Evolutionary conservation across 768 basidiomycete genomes (phyloP), one percentile per base, ranked within the genome.

Genomic region (Galerina sulciceps): DNA sequence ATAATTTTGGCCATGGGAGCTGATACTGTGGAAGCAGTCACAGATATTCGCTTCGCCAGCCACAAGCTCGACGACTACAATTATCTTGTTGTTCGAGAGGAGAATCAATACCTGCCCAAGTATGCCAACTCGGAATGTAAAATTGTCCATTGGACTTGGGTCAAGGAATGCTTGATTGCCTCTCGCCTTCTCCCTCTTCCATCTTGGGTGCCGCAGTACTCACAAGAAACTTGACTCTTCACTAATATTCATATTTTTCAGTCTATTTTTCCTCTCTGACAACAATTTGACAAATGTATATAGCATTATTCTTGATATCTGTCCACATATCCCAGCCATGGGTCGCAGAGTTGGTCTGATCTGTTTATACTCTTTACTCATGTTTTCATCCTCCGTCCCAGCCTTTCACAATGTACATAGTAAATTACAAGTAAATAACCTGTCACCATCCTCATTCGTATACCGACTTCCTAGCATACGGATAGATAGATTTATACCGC

Each of bases 1-100:
- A 89, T 95, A 59, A 81, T 93, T 36, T 71, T 92, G 42, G 83
- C 85, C 31, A 91, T 95, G 86, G 93, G 93, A 0, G 91, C 94
- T 0, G 72, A 75, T 6, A 76, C 73, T 11, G 88, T 96, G 45
- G 89, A 93, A 70, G 85, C 86, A 2, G 82, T 87, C 26, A 71
- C 75, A 8, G 81, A 85, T n/a, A 31, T 73, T 9, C 77, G 73
- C 56, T 70, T 75, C 59, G 81, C 84, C 3, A 76, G 75, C 1
- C 59, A 60, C 31, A 68, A 73, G 43, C 20, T 76, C 64, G 13
- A 57, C 18, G 26, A 69, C 6, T 92, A 85, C 69, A 81, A 89
- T 66, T 87, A 86, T 59, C 72, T 92, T 40, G 77, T 94, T 52
- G 79, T 87, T 59, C 83, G 84, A 61, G 85, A 88, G 34, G 68